Evolutionary conservation across 2,329 filamentous ascomycete genomes (phyloP).

Genomic region (Ascochyta rabiei): DNA sequence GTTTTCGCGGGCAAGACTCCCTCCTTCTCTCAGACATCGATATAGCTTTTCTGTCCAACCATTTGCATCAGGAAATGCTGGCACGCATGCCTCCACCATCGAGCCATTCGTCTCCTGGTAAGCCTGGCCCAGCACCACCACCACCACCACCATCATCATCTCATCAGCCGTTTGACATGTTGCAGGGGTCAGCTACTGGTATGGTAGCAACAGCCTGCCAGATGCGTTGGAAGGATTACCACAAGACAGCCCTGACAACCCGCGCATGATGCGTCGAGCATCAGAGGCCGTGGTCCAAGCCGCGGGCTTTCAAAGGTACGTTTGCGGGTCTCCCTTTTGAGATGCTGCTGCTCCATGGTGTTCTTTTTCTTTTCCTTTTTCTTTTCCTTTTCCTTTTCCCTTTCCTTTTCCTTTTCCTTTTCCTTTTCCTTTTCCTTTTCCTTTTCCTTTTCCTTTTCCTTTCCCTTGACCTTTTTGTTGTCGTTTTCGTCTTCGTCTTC

Average conservation of each 20-base stretch:
- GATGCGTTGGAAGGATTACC: constrained; percentile 35
- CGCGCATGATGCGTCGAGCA: constrained; percentile 41
- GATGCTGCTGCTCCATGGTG: not conserved
- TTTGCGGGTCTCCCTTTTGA: not conserved
- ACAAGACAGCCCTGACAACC: constrained; percentile 27
- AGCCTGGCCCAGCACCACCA: constrained; percentile 12
- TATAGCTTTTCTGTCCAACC: constrained; percentile 28
- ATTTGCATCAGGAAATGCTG: constrained; percentile 40
- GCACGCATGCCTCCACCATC: constrained; percentile 47
- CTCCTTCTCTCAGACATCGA: constrained; percentile 27
- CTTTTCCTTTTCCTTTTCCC: no score
- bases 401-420: no score
- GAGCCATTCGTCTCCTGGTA: constrained; percentile 43
- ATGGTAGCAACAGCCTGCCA: constrained; percentile 40
- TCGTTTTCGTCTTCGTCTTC: no score
- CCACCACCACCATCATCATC: not conserved
- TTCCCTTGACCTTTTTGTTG: no score
- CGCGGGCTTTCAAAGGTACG: constrained; percentile 39
- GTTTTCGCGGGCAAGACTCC: constrained; percentile 29
- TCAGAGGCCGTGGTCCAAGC: constrained; percentile 42
- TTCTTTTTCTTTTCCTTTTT: not conserved
- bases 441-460: no score
- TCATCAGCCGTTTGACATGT: constrained; percentile 23
- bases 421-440: no score
- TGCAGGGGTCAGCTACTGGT: constrained; percentile 42